Evolutionary conservation across 768 basidiomycete species (phyloP).

Genomic region (Tylopilus sp.): DNA sequence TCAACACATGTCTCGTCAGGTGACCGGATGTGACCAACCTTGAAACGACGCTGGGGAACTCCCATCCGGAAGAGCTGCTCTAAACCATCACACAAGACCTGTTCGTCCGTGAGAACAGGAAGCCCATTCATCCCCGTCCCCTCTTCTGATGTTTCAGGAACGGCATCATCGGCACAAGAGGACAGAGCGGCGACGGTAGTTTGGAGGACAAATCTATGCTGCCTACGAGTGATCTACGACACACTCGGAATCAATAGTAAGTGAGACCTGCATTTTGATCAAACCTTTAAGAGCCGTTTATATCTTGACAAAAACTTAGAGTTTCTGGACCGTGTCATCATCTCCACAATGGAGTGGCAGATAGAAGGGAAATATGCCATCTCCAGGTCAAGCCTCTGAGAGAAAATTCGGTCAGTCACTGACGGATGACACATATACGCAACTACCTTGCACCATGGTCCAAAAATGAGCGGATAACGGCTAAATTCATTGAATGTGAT

Average conservation of each 20-base stretch:
- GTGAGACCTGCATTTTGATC: neutral
- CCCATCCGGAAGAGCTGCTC: slow-evolving; percentile 42
- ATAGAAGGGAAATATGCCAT: slow-evolving; percentile 45
- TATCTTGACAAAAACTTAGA: slow-evolving; percentile 43
- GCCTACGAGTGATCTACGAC: slow-evolving; percentile 21
- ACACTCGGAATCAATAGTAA: slow-evolving; percentile 12
- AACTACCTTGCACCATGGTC: slow-evolving; percentile 58
- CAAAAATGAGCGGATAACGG: slow-evolving; percentile 77
- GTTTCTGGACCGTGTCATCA: slow-evolving; percentile 53
- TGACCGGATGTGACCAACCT: slow-evolving; percentile 35
- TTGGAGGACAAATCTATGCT: slow-evolving; percentile 26
- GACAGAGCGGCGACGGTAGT: slow-evolving; percentile 29
- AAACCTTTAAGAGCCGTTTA: slow-evolving; percentile 47
- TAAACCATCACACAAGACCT: slow-evolving; percentile 39
- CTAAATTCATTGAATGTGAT: slow-evolving; percentile 34
- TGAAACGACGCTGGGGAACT: slow-evolving; percentile 42
- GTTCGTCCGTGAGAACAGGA: slow-evolving; percentile 31
- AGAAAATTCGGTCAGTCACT: neutral
- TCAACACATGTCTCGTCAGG: slow-evolving; percentile 1
- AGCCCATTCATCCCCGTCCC: slow-evolving; percentile 12
- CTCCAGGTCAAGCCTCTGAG: slow-evolving; percentile 60
- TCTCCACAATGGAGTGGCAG: slow-evolving; percentile 44
- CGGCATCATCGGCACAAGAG: slow-evolving; percentile 8
- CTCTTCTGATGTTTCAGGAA: slow-evolving; percentile 9
- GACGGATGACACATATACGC: slow-evolving; percentile 7